phyloP scores from a whole-genome alignment of 148 eudicot genomes.

The Euryodendron excelsum region DNA sequence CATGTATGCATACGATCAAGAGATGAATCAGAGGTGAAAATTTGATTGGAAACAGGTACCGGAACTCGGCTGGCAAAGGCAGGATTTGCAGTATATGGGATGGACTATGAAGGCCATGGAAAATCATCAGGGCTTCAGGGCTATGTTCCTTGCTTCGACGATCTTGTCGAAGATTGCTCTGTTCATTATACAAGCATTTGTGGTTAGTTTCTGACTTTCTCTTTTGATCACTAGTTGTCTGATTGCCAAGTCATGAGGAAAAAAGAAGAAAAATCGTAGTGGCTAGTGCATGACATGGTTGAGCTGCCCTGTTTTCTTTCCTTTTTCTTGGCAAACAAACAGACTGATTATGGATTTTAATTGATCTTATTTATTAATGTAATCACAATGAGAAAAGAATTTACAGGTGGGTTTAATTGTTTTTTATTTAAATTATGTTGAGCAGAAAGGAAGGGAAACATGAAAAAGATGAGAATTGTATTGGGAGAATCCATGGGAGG shows the following conservation, averaged over 20 bases:
- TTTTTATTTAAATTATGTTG: neutral
- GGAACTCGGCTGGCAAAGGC: slow-evolving; percentile 62
- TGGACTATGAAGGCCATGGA: slow-evolving; percentile 92
- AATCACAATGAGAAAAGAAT: too few species aligned
- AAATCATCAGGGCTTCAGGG: slow-evolving; percentile 82
- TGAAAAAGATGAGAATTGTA: slow-evolving; percentile 45
- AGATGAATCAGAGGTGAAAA: neutral
- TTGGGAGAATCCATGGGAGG: slow-evolving; percentile 99
- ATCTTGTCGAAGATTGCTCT: slow-evolving; percentile 65
- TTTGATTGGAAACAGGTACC: slow-evolving; percentile 36
- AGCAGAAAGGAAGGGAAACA: slow-evolving; percentile 64
- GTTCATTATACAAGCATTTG: slow-evolving; percentile 56
- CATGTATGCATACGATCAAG: too few species aligned
- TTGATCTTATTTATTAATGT: too few species aligned
- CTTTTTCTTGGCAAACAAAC: neutral
- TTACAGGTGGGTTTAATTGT: neutral
- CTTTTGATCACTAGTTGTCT: neutral
- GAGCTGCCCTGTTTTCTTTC: neutral
- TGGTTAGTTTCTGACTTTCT: slow-evolving; percentile 34
- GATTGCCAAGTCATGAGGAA: too few species aligned
- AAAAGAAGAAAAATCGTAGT: too few species aligned
- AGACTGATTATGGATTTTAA: neutral
- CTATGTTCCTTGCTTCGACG: slow-evolving; percentile 56
- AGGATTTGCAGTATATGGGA: slow-evolving; percentile 80
- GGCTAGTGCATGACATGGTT: too few species aligned